phyloP scores from a whole-genome alignment of 768 basidiomycete genomes.

The Tephrocybe sp. region DNA sequence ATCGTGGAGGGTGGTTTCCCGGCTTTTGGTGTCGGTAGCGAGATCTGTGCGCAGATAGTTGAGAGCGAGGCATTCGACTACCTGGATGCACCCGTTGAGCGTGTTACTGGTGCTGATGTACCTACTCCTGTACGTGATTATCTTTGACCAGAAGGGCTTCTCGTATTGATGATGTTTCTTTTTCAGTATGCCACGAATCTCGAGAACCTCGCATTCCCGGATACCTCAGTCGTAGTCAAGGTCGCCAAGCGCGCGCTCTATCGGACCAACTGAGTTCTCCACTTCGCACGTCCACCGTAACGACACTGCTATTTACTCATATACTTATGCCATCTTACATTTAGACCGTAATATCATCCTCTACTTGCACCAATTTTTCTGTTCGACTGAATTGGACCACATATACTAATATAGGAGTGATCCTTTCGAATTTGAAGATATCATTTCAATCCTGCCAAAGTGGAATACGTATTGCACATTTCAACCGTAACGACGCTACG shows the following conservation, averaged over 20 bases:
- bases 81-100: slow-evolving; percentile 86
- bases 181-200: slow-evolving; percentile 85
- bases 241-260: slow-evolving; percentile 93
- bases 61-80: slow-evolving; percentile 99
- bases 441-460: too few relatives aligned
- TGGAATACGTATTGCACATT: too few relatives aligned
- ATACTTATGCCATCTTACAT: background rate
- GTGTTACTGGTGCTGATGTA: slow-evolving; percentile 95
- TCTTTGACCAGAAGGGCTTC: slow-evolving; percentile 7
- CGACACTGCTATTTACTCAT: background rate
- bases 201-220: slow-evolving; percentile 92
- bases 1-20: slow-evolving; percentile 99
- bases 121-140: slow-evolving; percentile 82
- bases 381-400: background rate
- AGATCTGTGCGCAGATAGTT: slow-evolving; percentile 96
- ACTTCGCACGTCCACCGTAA: slow-evolving; percentile 1
- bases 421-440: too few relatives aligned
- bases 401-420: too few relatives aligned
- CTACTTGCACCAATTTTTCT: background rate
- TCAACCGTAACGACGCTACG: too few relatives aligned
- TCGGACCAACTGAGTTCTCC: slow-evolving; percentile 67
- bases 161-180: slow-evolving; percentile 8
- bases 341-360: background rate
- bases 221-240: slow-evolving; percentile 87
- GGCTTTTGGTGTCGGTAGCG: slow-evolving; percentile 95